A percentile compares a stretch with the other conserved stretches of the same genome.
Conservation (phyloP, 2,329 filamentous ascomycete genomes). For the Tolypocladium pustulatum region DNA sequence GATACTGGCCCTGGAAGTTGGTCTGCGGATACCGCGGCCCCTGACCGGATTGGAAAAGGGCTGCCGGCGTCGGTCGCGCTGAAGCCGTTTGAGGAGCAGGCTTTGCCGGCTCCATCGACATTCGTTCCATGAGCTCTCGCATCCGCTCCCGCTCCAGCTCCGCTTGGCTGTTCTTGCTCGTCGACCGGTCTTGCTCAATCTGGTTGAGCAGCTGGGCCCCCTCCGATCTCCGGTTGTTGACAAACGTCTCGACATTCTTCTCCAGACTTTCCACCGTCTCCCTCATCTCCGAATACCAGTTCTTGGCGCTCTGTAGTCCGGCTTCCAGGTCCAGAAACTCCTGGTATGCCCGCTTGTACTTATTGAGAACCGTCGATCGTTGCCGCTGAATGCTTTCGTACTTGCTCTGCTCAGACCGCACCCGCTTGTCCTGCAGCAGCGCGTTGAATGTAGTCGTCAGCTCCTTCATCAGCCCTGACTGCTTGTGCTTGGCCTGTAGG, state of each 20-base stretch:
- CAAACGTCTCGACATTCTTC: constrained; percentile 95
- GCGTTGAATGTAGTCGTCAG: constrained; percentile 79
- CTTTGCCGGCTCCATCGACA: constrained; percentile 66
- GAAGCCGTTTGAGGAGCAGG: constrained; percentile 19
- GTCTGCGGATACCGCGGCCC: constrained; percentile 41
- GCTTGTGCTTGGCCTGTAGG: constrained; percentile 90
- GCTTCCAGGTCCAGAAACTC: constrained; percentile 84
- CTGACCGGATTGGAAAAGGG: constrained; percentile 37
- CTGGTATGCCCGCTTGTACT: constrained; percentile 85
- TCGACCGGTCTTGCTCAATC: constrained; percentile 71
- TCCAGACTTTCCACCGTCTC: constrained; percentile 85
- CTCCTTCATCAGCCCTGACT: constrained; percentile 89
- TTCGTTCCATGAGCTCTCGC: constrained; percentile 84
- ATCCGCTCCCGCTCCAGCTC: constrained; percentile 83
- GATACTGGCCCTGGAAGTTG: constrained; percentile 47
- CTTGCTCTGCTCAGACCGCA: constrained; percentile 87
- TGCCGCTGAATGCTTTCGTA: constrained; percentile 84
- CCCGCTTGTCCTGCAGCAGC: constrained; percentile 85
- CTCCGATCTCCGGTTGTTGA: constrained; percentile 86
- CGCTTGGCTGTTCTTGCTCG: constrained; percentile 48
- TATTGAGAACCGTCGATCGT: constrained; percentile 67
- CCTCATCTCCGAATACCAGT: constrained; percentile 92
- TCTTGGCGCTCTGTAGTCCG: constrained; percentile 77
- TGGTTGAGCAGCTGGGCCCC: constrained; percentile 80
- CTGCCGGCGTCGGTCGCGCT: constrained; percentile 23